These are phyloP conservation scores for Avena sativa DNA, from an alignment of 176 grass and related monocot genomes.

Conservation along the genomic window DNA sequence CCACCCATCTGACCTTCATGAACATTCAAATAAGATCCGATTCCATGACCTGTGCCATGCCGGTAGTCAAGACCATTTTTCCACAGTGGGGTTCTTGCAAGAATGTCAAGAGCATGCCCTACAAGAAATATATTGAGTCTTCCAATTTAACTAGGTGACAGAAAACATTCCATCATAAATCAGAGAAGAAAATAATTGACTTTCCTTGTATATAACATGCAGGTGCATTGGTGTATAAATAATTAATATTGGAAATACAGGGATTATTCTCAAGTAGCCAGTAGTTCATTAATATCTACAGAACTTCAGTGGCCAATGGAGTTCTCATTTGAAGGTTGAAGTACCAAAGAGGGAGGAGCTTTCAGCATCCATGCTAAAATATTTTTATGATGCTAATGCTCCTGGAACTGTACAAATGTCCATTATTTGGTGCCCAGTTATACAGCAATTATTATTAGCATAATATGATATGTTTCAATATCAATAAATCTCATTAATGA, in stretches of 20 bases:
- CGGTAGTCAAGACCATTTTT: constrained; percentile 92
- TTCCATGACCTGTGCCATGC: constrained; percentile 96
- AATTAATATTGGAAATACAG: constrained; percentile 4
- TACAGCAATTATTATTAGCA: neutral
- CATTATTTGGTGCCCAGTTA: neutral
- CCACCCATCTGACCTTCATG: constrained; percentile 76
- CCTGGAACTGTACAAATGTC: constrained; percentile 1
- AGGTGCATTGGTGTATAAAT: constrained; percentile 21
- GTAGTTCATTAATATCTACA: neutral
- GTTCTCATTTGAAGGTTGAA: neutral
- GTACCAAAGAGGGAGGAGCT: neutral
- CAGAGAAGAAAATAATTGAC: neutral
- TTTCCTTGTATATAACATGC: neutral
- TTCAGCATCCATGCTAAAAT: neutral
- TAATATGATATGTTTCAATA: constrained; percentile 2
- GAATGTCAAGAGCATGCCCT: constrained; percentile 97
- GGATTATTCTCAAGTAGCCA: neutral
- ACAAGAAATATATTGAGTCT: constrained; percentile 28
- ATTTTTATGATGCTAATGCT: constrained; percentile 4
- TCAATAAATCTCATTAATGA: neutral
- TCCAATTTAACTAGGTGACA: constrained; percentile 15
- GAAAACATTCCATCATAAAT: neutral
- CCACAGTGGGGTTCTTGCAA: constrained; percentile 82
- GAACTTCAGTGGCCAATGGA: neutral
- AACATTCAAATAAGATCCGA: constrained; percentile 95